phyloP scores from a whole-genome alignment of 345 rosid species.

The Cardamine chenopodiifolia region DNA sequence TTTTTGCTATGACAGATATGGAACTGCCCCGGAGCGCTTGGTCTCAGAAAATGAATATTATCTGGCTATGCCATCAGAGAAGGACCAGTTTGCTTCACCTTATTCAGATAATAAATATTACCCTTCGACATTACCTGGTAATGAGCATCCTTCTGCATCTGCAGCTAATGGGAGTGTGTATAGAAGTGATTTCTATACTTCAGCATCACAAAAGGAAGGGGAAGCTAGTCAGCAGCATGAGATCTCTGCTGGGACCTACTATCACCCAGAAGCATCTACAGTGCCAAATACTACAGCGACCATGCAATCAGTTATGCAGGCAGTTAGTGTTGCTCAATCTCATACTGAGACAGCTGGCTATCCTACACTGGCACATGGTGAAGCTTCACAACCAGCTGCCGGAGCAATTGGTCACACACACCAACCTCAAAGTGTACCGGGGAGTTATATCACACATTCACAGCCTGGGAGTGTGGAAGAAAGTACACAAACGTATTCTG shows the following conservation, averaged over 20 bases:
- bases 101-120: slow-evolving; percentile 34
- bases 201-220: slow-evolving; percentile 37
- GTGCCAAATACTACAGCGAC: slow-evolving; percentile 11
- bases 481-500: slow-evolving; percentile 34
- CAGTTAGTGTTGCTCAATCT: slow-evolving; percentile 26
- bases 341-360: slow-evolving; percentile 29
- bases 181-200: slow-evolving; percentile 32
- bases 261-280: slow-evolving; percentile 25
- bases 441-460: slow-evolving; percentile 23
- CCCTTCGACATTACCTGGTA: slow-evolving; percentile 27
- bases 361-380: slow-evolving; percentile 13
- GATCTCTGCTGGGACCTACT: slow-evolving; percentile 23
- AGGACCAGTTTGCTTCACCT: slow-evolving; percentile 31
- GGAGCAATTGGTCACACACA: slow-evolving; percentile 28
- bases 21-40: slow-evolving; percentile 32
- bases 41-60: slow-evolving; percentile 37
- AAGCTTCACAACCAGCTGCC: slow-evolving; percentile 35
- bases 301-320: slow-evolving; percentile 22
- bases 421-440: slow-evolving; percentile 21
- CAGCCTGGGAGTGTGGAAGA: slow-evolving; percentile 34
- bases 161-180: slow-evolving; percentile 30
- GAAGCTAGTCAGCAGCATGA: slow-evolving; percentile 40
- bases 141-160: slow-evolving; percentile 30
- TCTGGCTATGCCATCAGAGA: slow-evolving; percentile 34
- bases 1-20: slow-evolving; percentile 40